Percentiles rank a stretch among this genome's conserved stretches.
These are phyloP conservation scores for Collybia sordida DNA, from an alignment of 768 basidiomycete species.

Conservation along the genomic window DNA sequence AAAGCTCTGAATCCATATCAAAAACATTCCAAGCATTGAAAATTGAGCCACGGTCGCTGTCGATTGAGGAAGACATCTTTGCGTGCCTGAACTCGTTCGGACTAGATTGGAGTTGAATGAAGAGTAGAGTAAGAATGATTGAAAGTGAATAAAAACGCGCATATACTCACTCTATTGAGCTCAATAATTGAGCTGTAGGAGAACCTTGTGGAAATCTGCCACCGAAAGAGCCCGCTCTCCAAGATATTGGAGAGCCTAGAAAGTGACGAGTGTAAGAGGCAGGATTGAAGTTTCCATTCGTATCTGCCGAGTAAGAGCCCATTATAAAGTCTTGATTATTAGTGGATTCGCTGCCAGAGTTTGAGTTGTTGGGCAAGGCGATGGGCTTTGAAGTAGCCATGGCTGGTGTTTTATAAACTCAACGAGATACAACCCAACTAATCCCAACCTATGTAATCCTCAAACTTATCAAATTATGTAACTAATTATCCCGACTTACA, in stretches of 20 bases:
- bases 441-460: too few species aligned
- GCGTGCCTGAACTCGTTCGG: slow-evolving; percentile 31
- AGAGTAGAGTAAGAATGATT: neutral
- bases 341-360: slow-evolving; percentile 17
- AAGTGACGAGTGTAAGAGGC: slow-evolving; percentile 68
- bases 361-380: slow-evolving; percentile 35
- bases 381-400: slow-evolving; percentile 41
- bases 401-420: slow-evolving; percentile 2
- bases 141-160: neutral
- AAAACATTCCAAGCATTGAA: slow-evolving; percentile 66
- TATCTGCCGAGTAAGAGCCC: slow-evolving; percentile 50
- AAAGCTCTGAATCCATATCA: slow-evolving; percentile 74
- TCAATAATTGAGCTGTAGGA: slow-evolving; percentile 60
- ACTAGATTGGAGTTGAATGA: slow-evolving; percentile 15
- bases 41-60: slow-evolving; percentile 59
- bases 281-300: slow-evolving; percentile 56
- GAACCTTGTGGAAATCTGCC: slow-evolving; percentile 62
- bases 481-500: too few species aligned
- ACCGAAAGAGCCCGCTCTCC: slow-evolving; percentile 66
- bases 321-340: slow-evolving; percentile 29
- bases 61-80: slow-evolving; percentile 49
- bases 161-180: slow-evolving; percentile 61
- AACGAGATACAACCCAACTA: too few species aligned
- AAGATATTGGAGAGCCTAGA: slow-evolving; percentile 72
- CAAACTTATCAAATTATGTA: neutral